A percentile compares a stretch with the other conserved stretches of the same genome.
Evolutionary conservation across 768 basidiomycete species (phyloP).

Genomic region (Lactarius deliciosus): DNA sequence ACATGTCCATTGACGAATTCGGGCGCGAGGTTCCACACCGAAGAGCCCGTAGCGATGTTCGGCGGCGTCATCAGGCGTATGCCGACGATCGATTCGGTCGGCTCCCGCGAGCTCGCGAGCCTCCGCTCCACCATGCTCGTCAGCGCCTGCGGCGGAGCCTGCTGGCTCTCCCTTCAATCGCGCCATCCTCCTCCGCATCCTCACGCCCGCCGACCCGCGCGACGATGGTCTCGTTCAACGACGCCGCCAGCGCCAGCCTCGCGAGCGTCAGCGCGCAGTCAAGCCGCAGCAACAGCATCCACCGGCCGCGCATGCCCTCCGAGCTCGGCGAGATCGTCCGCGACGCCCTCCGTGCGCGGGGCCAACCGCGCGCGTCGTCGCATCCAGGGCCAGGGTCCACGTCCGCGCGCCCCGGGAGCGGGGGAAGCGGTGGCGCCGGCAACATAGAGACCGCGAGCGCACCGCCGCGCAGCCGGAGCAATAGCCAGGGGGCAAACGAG

Average conservation of each 20-base stretch:
- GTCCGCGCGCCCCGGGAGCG: conserved; percentile 13
- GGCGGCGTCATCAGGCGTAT: conserved; percentile 68
- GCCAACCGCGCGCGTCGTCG: conserved; percentile 7
- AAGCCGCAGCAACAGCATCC: conserved; percentile 25
- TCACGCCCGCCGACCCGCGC: conserved; percentile 27
- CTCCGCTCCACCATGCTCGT: conserved; percentile 26
- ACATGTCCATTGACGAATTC: conserved; percentile 46
- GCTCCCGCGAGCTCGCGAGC: conserved; percentile 55
- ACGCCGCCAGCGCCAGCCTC: conserved; percentile 18
- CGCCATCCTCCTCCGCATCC: conserved; percentile 15
- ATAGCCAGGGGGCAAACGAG: conserved; percentile 23
- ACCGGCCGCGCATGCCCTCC: conserved; percentile 15
- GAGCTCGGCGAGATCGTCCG: conserved; percentile 28
- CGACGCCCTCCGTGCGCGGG: conserved; percentile 14
- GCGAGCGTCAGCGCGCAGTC: conserved; percentile 22
- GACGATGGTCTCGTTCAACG: conserved; percentile 23
- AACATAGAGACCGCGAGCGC: background rate
- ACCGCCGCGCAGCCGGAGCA: conserved; percentile 22
- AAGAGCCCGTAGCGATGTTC: conserved; percentile 57
- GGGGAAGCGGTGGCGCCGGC: background rate
- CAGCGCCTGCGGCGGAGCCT: background rate
- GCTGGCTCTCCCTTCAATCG: conserved; percentile 1
- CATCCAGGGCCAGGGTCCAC: background rate
- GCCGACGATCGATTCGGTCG: conserved; percentile 80
- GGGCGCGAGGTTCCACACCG: conserved; percentile 39